These are phyloP conservation scores for Pontederia paniculata DNA, from an alignment of 176 grass and related monocot genomes.

Conservation along the genomic window DNA sequence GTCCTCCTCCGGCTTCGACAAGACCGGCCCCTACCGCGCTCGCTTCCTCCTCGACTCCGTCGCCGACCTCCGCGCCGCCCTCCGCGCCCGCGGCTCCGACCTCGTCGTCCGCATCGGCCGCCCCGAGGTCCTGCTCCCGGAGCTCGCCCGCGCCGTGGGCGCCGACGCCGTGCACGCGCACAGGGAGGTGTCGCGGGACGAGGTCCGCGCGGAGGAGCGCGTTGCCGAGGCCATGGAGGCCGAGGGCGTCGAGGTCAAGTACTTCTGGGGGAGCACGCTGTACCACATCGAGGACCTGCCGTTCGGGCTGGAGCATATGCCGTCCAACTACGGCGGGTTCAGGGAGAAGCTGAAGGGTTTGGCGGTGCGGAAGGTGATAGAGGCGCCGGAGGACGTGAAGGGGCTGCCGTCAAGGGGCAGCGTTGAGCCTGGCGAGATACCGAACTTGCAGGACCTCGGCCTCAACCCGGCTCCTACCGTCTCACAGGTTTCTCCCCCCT, in stretches of 20 bases:
- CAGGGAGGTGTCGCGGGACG: conserved; percentile 80
- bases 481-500: conserved; percentile 32
- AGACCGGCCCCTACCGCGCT: conserved; percentile 64
- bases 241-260: conserved; percentile 85
- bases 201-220: conserved; percentile 68
- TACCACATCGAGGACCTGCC: conserved; percentile 86
- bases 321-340: conserved; percentile 71
- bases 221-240: conserved; percentile 74
- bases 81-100: conserved; percentile 65
- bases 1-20: conserved; percentile 67
- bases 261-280: conserved; percentile 94
- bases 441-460: conserved; percentile 61
- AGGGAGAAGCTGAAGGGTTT: conserved; percentile 61
- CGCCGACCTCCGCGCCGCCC: conserved; percentile 51
- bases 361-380: conserved; percentile 53
- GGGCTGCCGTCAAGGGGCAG: conserved; percentile 62
- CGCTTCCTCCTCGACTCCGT: conserved; percentile 77
- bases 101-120: conserved; percentile 73
- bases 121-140: conserved; percentile 64
- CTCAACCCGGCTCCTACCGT: conserved; percentile 39
- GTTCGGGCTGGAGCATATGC: conserved; percentile 66
- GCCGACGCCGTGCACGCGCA: conserved; percentile 69
- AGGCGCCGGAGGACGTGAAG: conserved; percentile 68
- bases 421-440: conserved; percentile 84
- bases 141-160: conserved; percentile 48